Evolutionary conservation across 1,284 basidiomycete genomes (phyloP).

Genomic region (Xanthoconium separans): DNA sequence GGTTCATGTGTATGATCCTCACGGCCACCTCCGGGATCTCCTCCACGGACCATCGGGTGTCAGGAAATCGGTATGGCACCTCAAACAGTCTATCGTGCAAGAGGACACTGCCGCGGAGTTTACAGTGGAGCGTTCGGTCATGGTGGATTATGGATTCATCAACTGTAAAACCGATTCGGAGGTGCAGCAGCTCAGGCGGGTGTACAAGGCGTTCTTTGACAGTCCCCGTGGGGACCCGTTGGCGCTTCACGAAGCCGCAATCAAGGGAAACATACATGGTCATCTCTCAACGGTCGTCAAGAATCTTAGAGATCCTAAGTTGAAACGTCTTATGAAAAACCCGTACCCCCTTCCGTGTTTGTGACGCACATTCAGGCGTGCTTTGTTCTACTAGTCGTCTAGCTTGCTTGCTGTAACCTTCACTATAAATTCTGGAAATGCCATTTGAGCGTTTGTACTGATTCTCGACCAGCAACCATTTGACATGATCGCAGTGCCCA

Average conservation of each 20-base stretch:
- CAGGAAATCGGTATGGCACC: conserved; percentile 3
- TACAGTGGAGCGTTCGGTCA: background rate
- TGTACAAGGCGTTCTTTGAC: conserved; percentile 7
- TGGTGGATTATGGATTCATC: conserved; percentile 5
- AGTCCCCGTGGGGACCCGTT: background rate
- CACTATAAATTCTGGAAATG: no score
- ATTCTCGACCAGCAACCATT: no score
- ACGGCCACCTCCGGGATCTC: background rate
- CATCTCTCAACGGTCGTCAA: conserved; percentile 1
- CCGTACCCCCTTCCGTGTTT: conserved; percentile 5
- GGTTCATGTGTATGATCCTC: background rate
- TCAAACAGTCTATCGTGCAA: background rate
- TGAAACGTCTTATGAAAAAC: conserved; percentile 3
- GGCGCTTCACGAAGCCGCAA: conserved; percentile 5
- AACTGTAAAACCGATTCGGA: conserved; percentile 5
- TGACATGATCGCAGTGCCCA: no score
- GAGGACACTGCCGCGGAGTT: background rate
- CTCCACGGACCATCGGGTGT: background rate
- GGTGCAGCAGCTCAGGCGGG: conserved; percentile 3
- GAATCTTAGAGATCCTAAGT: conserved; percentile 2
- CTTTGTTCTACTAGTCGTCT: no score
- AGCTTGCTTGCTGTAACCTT: no score
- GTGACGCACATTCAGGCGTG: background rate
- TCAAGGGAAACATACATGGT: conserved; percentile 3
- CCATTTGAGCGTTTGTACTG: no score